phyloP scores from a whole-genome alignment of 352 stramenopile genomes.

The Phytophthora nicotianae region DNA sequence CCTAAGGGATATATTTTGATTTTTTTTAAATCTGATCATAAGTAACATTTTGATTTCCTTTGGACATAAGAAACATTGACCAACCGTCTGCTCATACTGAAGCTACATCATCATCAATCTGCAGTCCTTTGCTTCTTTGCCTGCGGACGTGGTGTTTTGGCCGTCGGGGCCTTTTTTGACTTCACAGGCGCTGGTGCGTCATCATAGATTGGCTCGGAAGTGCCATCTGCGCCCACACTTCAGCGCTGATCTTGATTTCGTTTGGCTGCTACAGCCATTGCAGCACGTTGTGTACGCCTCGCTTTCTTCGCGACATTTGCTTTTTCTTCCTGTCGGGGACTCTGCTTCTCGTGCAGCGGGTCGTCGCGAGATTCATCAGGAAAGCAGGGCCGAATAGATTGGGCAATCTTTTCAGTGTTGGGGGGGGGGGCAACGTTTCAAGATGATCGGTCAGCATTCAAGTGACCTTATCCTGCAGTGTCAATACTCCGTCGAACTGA shows the following conservation, averaged over 20 bases:
- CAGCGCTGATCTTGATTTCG: slow-evolving; percentile 1
- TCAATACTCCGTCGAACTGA: too few species aligned
- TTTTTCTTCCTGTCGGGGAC: not conserved
- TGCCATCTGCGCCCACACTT: not conserved
- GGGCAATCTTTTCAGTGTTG: too few species aligned
- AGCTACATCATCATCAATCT: not conserved
- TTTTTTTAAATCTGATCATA: not conserved
- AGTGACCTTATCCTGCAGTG: too few species aligned
- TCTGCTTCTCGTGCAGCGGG: slow-evolving; percentile 11
- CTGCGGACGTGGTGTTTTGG: not conserved
- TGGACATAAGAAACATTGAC: not conserved
- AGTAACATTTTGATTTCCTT: slow-evolving; percentile 6
- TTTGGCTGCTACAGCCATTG: slow-evolving; percentile 3
- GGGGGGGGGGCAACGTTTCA: too few species aligned
- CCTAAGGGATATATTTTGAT: slow-evolving; percentile 8
- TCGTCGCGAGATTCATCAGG: too few species aligned
- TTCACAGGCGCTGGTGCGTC: too few species aligned
- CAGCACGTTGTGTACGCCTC: not conserved
- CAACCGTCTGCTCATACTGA: not conserved
- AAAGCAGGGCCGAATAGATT: too few species aligned
- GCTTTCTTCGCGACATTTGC: slow-evolving; percentile 10
- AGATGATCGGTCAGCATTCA: too few species aligned
- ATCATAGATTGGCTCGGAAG: too few species aligned
- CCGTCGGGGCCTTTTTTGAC: too few species aligned
- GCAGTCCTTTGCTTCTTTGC: not conserved